Evolutionary conservation across 129 eudicot species (phyloP), one percentile per base, ranked within the genome.

Genomic region (sunflower (Helianthus annuus)): DNA sequence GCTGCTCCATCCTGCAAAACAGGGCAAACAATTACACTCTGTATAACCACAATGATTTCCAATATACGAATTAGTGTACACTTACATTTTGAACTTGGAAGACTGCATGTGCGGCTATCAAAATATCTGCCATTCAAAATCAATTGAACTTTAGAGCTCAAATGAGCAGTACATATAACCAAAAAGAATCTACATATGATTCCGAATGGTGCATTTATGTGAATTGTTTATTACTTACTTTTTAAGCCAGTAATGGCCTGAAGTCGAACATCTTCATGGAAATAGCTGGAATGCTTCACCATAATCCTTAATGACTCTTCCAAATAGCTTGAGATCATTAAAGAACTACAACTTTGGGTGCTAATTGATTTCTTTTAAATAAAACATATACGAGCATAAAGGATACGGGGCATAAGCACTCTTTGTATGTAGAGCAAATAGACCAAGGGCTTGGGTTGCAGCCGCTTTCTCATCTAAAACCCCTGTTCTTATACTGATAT

Each of bases 381-480:
- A 32, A 39, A 70, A 10, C 68, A 74, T 34, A 55, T 71, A 80
- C 83, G 85, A 89, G 77, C 81, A 68, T 15, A 72, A 79, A 90
- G 96, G 99, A 94, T 94, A 94, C 99, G 91, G 96, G 59, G 96
- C 96, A 84, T 66, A 94, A 68, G 86, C 88, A 61, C 80, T 64
- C 81, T 90, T 94, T 36, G 97, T 88, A 81, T 94, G 99, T 74
- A 88, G 79, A 58, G 99, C 88, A 86, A 94, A 94, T 53, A 88
- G 68, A 57, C 99, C 99, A 72, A 94, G 93, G 66, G 99, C 97
- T 85, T 94, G 99, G 54, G 99, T 90, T 46, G 99, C 97, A 60
- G 99, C 96, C 75, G 99, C 99, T 72, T 94, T 94, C 79, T 94
- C 99, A 83, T 94, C 99, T 79, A 94, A 84, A 66, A 94, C 99